Conservation (phyloP, 164 flowering plant genomes). For the Magnolia officinalis region DNA sequence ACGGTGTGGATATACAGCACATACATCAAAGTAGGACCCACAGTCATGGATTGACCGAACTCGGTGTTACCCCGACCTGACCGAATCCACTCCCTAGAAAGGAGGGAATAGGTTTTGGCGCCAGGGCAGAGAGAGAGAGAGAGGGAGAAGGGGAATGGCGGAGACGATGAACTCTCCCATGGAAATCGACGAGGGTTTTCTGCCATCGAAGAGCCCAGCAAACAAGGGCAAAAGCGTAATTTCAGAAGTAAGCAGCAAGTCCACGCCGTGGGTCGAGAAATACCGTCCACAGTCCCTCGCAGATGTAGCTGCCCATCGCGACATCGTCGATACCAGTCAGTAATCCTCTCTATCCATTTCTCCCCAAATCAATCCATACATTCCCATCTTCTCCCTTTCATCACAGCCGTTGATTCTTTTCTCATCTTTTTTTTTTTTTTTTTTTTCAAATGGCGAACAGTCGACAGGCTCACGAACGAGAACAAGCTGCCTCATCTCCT, state of each 20-base stretch:
- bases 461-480: constrained; percentile 85
- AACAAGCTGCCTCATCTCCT: constrained; percentile 88
- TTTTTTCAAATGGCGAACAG: constrained; percentile 7
- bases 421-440: not conserved
- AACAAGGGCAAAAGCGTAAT: constrained; percentile 50
- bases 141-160: not conserved
- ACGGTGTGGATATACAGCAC: no score
- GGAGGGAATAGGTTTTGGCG: not conserved
- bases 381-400: no score
- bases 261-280: constrained; percentile 95
- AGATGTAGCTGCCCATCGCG: constrained; percentile 97
- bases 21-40: no score
- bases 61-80: no score
- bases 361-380: not conserved
- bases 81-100: no score
- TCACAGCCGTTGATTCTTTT: no score
- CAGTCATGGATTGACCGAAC: no score
- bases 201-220: constrained; percentile 66
- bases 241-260: constrained; percentile 19
- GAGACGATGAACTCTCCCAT: constrained; percentile 1
- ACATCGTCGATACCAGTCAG: constrained; percentile 86
- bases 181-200: constrained; percentile 15
- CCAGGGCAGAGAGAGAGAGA: not conserved
- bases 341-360: not conserved
- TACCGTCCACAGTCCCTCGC: constrained; percentile 96